Conservation (phyloP, 805 yeast species). For the Wickerhamiella azymoides region DNA sequence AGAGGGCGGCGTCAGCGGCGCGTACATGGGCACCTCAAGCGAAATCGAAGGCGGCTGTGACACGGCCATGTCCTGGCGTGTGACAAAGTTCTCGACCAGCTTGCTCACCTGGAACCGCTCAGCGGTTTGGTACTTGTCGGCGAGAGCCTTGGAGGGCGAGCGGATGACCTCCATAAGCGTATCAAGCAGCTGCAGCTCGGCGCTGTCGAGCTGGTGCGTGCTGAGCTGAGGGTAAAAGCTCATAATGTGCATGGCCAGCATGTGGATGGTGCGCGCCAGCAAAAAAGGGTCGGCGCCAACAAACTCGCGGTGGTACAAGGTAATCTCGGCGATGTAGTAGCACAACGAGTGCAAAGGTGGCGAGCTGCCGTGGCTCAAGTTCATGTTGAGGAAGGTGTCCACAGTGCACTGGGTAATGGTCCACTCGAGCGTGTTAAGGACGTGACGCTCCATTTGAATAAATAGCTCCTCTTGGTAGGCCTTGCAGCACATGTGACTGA, state of each 20-base stretch:
- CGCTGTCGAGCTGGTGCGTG: slow-evolving; percentile 8
- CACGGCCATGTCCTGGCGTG: slow-evolving; percentile 21
- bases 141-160: slow-evolving; percentile 26
- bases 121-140: slow-evolving; percentile 27
- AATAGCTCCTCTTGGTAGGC: slow-evolving; percentile 45
- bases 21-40: slow-evolving; percentile 5
- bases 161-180: slow-evolving; percentile 25
- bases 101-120: slow-evolving; percentile 24
- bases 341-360: slow-evolving; percentile 22
- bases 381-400: slow-evolving; percentile 28
- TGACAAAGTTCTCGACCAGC: slow-evolving; percentile 22
- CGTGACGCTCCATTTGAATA: slow-evolving; percentile 62
- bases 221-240: slow-evolving; percentile 10
- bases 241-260: slow-evolving; percentile 21
- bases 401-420: slow-evolving; percentile 45
- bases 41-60: not conserved
- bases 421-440: slow-evolving; percentile 57
- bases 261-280: slow-evolving; percentile 24
- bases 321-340: slow-evolving; percentile 25
- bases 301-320: slow-evolving; percentile 25
- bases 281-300: slow-evolving; percentile 21
- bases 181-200: slow-evolving; percentile 23
- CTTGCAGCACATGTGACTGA: slow-evolving; percentile 54
- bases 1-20: slow-evolving; percentile 10
- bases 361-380: slow-evolving; percentile 17